A percentile compares a stretch with the other conserved stretches of the same genome.
These are phyloP conservation scores for Saccharomycopsis capsularis DNA, from an alignment of 805 yeast genomes.

Conservation along the genomic window DNA sequence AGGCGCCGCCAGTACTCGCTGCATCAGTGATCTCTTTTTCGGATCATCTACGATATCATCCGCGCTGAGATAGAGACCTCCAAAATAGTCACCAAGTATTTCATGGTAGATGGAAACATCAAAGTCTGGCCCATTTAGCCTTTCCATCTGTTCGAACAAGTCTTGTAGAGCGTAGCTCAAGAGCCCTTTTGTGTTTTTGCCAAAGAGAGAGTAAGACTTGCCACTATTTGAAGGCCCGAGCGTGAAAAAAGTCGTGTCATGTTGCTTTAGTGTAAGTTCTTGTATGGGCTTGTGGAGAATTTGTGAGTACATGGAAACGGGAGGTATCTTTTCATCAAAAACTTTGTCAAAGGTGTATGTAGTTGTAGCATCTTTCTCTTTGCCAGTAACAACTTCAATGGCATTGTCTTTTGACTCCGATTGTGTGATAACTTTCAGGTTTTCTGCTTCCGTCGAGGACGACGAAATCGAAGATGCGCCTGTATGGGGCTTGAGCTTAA, in stretches of 20 bases:
- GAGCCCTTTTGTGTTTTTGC: constrained; percentile 31
- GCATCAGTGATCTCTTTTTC: constrained; percentile 19
- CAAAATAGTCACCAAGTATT: constrained; percentile 19
- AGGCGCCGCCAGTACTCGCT: too few relatives aligned
- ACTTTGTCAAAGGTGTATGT: constrained; percentile 6
- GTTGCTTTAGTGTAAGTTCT: constrained; percentile 3
- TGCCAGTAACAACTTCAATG: not conserved
- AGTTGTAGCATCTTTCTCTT: not conserved
- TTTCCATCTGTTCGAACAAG: constrained; percentile 27
- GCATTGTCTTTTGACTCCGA: not conserved
- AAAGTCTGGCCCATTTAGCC: not conserved
- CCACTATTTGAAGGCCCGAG: constrained; percentile 52
- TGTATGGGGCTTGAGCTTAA: constrained; percentile 8
- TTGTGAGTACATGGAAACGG: not conserved
- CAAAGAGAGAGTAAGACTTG: constrained; percentile 36
- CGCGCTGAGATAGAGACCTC: constrained; percentile 18
- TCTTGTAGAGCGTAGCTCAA: constrained; percentile 31
- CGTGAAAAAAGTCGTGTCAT: constrained; percentile 40
- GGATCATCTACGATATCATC: constrained; percentile 22
- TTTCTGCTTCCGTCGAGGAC: too few relatives aligned
- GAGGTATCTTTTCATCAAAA: not conserved
- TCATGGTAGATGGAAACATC: constrained; percentile 10
- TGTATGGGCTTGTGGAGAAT: constrained; percentile 2
- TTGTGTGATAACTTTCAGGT: not conserved
- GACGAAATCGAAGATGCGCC: not conserved